Conservation (phyloP, 2,329 filamentous ascomycete genomes). For the Coniosporium tulheliwenetii region DNA sequence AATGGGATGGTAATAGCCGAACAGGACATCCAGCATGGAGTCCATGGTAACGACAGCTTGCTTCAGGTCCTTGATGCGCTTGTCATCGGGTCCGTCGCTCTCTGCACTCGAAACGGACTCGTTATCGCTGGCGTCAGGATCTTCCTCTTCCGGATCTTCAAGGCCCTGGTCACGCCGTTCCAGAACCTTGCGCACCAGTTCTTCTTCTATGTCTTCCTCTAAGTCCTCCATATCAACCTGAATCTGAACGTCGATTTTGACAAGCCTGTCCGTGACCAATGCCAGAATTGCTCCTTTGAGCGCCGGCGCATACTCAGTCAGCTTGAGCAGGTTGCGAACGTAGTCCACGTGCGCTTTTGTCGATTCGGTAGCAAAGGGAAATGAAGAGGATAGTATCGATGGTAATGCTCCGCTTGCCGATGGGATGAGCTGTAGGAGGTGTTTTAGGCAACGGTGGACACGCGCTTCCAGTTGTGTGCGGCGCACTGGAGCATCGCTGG, state of each 20-base stretch:
- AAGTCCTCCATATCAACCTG: constrained; percentile 86
- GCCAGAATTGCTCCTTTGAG: constrained; percentile 68
- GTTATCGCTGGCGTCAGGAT: constrained; percentile 45
- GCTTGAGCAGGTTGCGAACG: constrained; percentile 64
- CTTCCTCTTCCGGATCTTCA: constrained; percentile 34
- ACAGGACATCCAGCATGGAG: constrained; percentile 73
- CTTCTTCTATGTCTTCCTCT: constrained; percentile 72
- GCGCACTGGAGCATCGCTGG: constrained; percentile 40
- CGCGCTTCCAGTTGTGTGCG: constrained; percentile 53
- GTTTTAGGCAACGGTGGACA: constrained; percentile 59
- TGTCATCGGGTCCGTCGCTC: constrained; percentile 38
- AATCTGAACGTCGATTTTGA: constrained; percentile 91
- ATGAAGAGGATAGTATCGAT: constrained; percentile 49
- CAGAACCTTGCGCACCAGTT: constrained; percentile 43
- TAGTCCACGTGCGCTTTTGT: constrained; percentile 75
- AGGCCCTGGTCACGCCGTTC: constrained; percentile 18
- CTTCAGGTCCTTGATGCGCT: constrained; percentile 54
- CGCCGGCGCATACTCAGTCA: constrained; percentile 64
- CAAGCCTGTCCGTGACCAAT: constrained; percentile 68
- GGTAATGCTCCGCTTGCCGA: constrained; percentile 58
- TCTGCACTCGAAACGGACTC: constrained; percentile 56
- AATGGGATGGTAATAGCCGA: constrained; percentile 61
- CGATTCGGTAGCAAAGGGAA: constrained; percentile 63
- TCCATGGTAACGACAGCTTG: constrained; percentile 86
- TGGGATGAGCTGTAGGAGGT: constrained; percentile 67